phyloP scores from a whole-genome alignment of 1,284 basidiomycete species.

The Pseudozyma hubeiensis region DNA sequence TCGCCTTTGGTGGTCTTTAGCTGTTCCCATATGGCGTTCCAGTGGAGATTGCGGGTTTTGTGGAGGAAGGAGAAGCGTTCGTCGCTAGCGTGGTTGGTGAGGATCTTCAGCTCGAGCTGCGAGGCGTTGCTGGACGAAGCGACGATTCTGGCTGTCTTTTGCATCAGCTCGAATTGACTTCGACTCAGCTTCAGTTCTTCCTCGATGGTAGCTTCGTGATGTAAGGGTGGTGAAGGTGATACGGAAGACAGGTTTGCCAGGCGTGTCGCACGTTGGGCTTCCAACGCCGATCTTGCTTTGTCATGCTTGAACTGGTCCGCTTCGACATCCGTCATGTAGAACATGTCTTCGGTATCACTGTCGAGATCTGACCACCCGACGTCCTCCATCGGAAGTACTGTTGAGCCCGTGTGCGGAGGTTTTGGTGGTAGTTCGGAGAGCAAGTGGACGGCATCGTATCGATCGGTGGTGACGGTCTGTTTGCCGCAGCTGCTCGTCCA shows the following conservation, averaged over 20 bases:
- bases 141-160: constrained; percentile 78
- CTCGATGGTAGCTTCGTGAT: neutral
- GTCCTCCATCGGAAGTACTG: neutral
- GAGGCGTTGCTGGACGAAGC: constrained; percentile 78
- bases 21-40: constrained; percentile 2
- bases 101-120: constrained; percentile 84
- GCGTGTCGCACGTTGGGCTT: constrained; percentile 10
- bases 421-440: constrained; percentile 10
- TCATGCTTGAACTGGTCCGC: constrained; percentile 7
- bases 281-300: constrained; percentile 8
- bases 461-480: constrained; percentile 10
- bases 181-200: neutral
- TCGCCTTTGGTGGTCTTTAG: constrained; percentile 7
- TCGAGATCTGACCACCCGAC: constrained; percentile 38
- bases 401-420: neutral
- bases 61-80: constrained; percentile 80
- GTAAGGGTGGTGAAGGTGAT: neutral
- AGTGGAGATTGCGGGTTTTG: neutral
- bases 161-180: constrained; percentile 77
- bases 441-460: constrained; percentile 37
- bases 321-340: constrained; percentile 30
- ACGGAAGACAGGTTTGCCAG: constrained; percentile 1
- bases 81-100: constrained; percentile 82
- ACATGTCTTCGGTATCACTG: constrained; percentile 35
- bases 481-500: constrained; percentile 19